These are phyloP conservation scores for Toxicodendron radicans DNA, from an alignment of 345 rosid species.

Conservation along the genomic window DNA sequence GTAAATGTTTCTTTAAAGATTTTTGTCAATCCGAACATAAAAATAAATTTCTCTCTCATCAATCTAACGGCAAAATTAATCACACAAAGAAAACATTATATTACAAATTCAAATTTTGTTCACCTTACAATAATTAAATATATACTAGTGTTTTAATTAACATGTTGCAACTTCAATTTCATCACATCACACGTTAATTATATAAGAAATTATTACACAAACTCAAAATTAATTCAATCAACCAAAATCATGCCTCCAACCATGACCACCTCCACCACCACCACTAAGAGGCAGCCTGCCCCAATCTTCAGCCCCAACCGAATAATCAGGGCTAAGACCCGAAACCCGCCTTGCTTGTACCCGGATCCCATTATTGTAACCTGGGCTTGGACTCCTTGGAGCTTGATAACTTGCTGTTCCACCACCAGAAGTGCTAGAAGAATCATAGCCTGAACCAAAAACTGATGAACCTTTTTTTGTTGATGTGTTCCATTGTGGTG, in stretches of 20 bases:
- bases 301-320: constrained; percentile 43
- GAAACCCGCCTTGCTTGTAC: constrained; percentile 26
- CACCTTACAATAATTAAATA: constrained; percentile 1
- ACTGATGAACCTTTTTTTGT: constrained; percentile 44
- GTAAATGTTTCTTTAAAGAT: no score
- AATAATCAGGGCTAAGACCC: constrained; percentile 44
- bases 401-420: constrained; percentile 40
- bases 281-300: constrained; percentile 23
- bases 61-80: not conserved
- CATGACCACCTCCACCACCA: constrained; percentile 29
- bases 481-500: constrained; percentile 78
- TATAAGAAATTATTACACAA: not conserved
- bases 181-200: not conserved
- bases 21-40: no score
- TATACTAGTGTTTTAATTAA: not conserved
- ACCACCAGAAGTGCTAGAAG: constrained; percentile 63
- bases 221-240: constrained; percentile 18
- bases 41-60: no score
- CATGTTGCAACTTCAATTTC: not conserved
- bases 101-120: not conserved
- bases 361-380: constrained; percentile 31
- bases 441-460: constrained; percentile 56
- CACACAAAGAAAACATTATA: not conserved
- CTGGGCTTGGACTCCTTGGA: constrained; percentile 59
- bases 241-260: constrained; percentile 53